Conservation (phyloP, 2,329 filamentous ascomycete species). For the Alternaria sp. region DNA sequence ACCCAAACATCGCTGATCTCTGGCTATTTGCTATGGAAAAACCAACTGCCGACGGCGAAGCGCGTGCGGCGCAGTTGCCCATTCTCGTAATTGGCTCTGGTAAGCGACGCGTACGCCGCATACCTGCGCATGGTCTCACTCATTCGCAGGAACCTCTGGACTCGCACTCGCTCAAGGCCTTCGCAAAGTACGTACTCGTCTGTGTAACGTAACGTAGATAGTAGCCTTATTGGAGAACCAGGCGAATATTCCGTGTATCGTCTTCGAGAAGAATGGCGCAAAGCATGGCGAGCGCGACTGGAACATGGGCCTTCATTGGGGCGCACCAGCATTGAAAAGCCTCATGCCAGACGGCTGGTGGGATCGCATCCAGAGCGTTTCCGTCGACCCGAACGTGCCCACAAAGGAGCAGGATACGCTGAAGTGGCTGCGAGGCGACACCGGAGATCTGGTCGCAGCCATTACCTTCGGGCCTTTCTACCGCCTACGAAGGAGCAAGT, state of each 20-base stretch:
- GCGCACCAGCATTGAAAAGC: slow-evolving; percentile 60
- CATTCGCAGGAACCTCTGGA: slow-evolving; percentile 42
- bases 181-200: slow-evolving; percentile 36
- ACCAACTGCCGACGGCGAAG: neutral
- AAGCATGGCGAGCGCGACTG: slow-evolving; percentile 62
- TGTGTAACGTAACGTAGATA: neutral
- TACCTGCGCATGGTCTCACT: slow-evolving; percentile 9
- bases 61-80: slow-evolving; percentile 16
- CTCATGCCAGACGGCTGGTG: slow-evolving; percentile 63
- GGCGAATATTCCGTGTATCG: slow-evolving; percentile 54
- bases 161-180: slow-evolving; percentile 50
- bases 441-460: slow-evolving; percentile 46
- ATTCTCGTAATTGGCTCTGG: slow-evolving; percentile 47
- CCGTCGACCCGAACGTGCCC: slow-evolving; percentile 61
- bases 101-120: slow-evolving; percentile 22
- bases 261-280: slow-evolving; percentile 65
- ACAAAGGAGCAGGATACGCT: slow-evolving; percentile 47
- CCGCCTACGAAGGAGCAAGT: slow-evolving; percentile 46
- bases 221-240: slow-evolving; percentile 18
- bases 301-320: slow-evolving; percentile 72
- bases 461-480: slow-evolving; percentile 48
- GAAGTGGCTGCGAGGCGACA: slow-evolving; percentile 46
- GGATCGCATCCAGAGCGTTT: slow-evolving; percentile 58
- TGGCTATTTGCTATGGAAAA: slow-evolving; percentile 6
- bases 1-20: slow-evolving; percentile 4